A percentile compares a stretch with the other conserved stretches of the same genome.
Evolutionary conservation across 202 grass and related monocot species (phyloP).

Genomic region (Dendrocalamus latiflorus): DNA sequence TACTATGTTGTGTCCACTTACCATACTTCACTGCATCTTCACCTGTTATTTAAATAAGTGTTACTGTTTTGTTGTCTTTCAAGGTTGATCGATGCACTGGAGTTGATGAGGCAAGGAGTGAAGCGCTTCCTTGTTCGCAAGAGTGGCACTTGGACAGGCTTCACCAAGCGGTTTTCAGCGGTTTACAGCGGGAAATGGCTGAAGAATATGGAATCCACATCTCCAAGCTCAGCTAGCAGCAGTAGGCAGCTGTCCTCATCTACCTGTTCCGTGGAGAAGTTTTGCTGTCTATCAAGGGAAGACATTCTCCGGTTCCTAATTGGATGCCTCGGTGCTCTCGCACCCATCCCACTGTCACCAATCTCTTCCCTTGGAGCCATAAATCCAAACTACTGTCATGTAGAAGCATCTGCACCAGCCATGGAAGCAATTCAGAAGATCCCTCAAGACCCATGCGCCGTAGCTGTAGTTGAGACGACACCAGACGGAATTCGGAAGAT

Average conservation of each 20-base stretch:
- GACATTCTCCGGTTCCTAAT: slow-evolving; percentile 87
- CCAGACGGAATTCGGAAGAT: slow-evolving; percentile 62
- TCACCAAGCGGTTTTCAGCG: slow-evolving; percentile 81
- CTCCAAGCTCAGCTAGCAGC: slow-evolving; percentile 33
- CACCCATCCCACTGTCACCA: slow-evolving; percentile 68
- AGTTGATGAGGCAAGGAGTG: slow-evolving; percentile 93
- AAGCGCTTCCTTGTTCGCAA: slow-evolving; percentile 86
- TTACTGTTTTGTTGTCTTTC: background rate
- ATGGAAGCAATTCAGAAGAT: slow-evolving; percentile 73
- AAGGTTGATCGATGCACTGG: slow-evolving; percentile 93
- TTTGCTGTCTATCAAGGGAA: slow-evolving; percentile 82
- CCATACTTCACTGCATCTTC: background rate
- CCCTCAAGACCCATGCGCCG: slow-evolving; percentile 56
- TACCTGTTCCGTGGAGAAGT: slow-evolving; percentile 37
- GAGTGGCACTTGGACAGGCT: slow-evolving; percentile 66
- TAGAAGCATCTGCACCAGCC: slow-evolving; percentile 56
- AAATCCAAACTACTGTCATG: slow-evolving; percentile 41
- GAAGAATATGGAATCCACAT: slow-evolving; percentile 50
- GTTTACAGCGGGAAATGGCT: slow-evolving; percentile 89
- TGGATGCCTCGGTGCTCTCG: slow-evolving; percentile 87
- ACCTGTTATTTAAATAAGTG: background rate
- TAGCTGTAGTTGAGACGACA: slow-evolving; percentile 64
- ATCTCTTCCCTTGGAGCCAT: slow-evolving; percentile 78
- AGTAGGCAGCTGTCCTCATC: slow-evolving; percentile 22
- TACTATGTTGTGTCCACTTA: background rate